Evolutionary conservation across 2,329 filamentous ascomycete genomes (phyloP), one percentile per base, ranked within the genome.

Genomic region (Chaetomium strumarium): DNA sequence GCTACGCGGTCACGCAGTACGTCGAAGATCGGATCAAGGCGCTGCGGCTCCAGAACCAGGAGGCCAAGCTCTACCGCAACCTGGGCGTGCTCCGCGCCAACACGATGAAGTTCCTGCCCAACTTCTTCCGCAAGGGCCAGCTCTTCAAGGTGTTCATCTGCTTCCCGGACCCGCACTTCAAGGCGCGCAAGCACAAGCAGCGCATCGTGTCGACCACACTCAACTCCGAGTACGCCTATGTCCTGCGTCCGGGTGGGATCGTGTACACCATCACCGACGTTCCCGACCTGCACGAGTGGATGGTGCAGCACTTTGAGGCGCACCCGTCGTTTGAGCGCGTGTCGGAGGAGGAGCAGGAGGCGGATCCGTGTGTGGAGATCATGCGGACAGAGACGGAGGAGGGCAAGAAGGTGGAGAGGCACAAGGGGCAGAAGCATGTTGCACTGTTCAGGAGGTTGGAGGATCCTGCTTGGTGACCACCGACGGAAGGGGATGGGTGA

Each of bases 61-160:
- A 74, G 6, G 66, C 67, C 29, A 69, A 71, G 46, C 69, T 74
- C 43, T 97, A 90, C 68, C 86, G 95, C 66, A 99, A 99, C 68
- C 85, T 92, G 49, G 84, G 87, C 33, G 95, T 90, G 66, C 75
- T 99, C 44, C 85, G 93, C 57, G 88, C 89, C 60, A 99, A 99
- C 73, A 89, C 90, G 5, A 99, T 99, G 93, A 99, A 99, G 69
- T 99, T 97, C 70, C 76, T 99, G n/a, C 92, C 95, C 57, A 97
- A 99, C 67, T 96, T 96, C 76, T 97, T 99, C 76, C 75, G 72
- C 50, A 87, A 85, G 64, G 76, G 73, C 13, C 91, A 96, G 67
- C 81, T 99, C 13, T 81, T 79, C 58, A 95, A 95, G 67, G 88
- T 97, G 66, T 99, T 99, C 70, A 88, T 99, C 63, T 99, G 93